Evolutionary conservation across 495 filamentous ascomycete species (phyloP), one percentile per base, ranked within the genome.

Genomic region (Pyrenopolyporus hunteri): DNA sequence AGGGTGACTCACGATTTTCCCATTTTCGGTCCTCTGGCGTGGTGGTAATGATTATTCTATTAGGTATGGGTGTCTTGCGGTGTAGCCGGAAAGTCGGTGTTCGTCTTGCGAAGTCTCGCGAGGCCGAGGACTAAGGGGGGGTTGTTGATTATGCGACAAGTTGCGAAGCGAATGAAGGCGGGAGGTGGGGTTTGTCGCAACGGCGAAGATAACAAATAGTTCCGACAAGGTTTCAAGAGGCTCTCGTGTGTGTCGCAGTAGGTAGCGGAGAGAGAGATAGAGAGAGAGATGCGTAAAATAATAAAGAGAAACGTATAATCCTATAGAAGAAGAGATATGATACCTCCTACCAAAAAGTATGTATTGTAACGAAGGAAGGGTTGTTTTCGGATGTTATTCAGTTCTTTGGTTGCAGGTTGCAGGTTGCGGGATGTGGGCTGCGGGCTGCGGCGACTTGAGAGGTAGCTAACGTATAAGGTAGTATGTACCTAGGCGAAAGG

Each of bases 1-100:
- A n/a, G n/a, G 47, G 40, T 13, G 23, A 79, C 77, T 74, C 67
- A 80, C 77, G 71, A 73, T 72, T 80, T 80, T 46, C 77, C 77
- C 77, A 80, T 80, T 29, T 56, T 66, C 58, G 49, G 59, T 57
- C 39, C 16, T 35, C 32, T 43, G 35, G 57, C 36, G 17, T 44
- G 11, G 48, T 31, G 8, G 42, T 45, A 28, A 22, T 13, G 7
- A 45, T 7, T 45, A 45, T 28, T 26, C 11, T 45, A 28, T 45
- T 13, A 45, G 4, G 28, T 35, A 23, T 20, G 17, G 35, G 23
- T 49, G 11, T 49, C 6, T 59, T 4, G 20, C 6, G 26, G 32
- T 29, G 45, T 35, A 19, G 19, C 25, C 3, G 26, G 46, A 29
- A 49, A 44, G 39, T 55, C 23, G 53, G 31, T 29, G 59, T 58